phyloP scores from a whole-genome alignment of 1,284 basidiomycete genomes.

The Mycosarcoma maydis region DNA sequence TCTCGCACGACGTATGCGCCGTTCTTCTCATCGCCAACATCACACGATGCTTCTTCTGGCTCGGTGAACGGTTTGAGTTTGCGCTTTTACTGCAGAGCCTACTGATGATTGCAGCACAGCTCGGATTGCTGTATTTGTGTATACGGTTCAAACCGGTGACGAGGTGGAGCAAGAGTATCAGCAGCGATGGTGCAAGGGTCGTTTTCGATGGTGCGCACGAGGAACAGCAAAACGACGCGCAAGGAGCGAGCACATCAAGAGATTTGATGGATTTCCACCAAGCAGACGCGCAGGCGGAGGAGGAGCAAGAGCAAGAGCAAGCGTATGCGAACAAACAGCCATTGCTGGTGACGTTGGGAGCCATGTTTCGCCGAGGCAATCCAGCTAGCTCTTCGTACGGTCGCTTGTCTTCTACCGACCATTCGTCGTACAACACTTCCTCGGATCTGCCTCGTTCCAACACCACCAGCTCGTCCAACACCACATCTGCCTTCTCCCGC shows the following conservation, averaged over 20 bases:
- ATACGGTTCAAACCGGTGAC: constrained; percentile 67
- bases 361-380: constrained; percentile 12
- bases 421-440: constrained; percentile 3
- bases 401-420: constrained; percentile 14
- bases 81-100: constrained; percentile 69
- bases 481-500: background rate
- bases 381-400: constrained; percentile 9
- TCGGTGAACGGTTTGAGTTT: constrained; percentile 78
- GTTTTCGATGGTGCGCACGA: constrained; percentile 25
- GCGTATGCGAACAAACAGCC: constrained; percentile 39
- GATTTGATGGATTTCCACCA: constrained; percentile 30
- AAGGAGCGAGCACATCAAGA: background rate
- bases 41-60: constrained; percentile 75
- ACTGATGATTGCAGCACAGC: constrained; percentile 69
- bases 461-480: background rate
- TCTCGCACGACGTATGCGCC: constrained; percentile 71
- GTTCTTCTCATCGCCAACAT: constrained; percentile 61
- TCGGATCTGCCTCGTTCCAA: background rate
- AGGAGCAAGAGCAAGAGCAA: constrained; percentile 11
- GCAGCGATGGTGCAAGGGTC: constrained; percentile 34
- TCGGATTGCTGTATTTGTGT: constrained; percentile 70
- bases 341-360: constrained; percentile 37
- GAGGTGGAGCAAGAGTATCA: constrained; percentile 33
- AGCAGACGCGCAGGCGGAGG: background rate
- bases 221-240: background rate